These are phyloP conservation scores for Erythrobasidium hasegawianum DNA, from an alignment of 1,284 basidiomycete species.

Conservation along the genomic window DNA sequence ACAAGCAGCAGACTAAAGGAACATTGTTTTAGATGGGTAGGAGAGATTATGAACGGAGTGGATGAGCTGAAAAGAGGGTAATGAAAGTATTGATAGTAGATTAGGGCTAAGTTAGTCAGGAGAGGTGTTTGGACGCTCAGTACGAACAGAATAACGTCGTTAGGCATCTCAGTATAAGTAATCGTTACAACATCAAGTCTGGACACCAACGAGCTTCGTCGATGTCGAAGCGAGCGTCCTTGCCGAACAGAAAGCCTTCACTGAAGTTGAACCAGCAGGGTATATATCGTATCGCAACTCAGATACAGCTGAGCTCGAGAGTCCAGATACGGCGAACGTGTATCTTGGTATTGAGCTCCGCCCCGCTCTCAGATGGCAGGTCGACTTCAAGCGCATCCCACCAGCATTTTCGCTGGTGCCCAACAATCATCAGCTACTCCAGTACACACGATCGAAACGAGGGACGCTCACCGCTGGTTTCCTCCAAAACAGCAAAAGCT, in stretches of 20 bases:
- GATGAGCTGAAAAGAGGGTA: too few species aligned
- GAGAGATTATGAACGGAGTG: not conserved
- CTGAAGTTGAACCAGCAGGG: too few species aligned
- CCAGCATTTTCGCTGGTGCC: slow-evolving; percentile 88
- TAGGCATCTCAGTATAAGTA: not conserved
- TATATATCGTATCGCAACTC: too few species aligned
- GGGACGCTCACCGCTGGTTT: slow-evolving; percentile 82
- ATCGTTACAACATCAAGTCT: not conserved
- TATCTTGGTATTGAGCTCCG: slow-evolving; percentile 66
- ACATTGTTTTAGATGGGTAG: slow-evolving; percentile 42
- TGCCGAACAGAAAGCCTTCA: too few species aligned
- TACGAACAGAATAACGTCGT: not conserved
- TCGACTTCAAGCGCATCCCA: slow-evolving; percentile 97
- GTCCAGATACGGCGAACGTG: slow-evolving; percentile 99
- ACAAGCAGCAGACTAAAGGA: slow-evolving; percentile 47
- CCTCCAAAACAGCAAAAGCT: slow-evolving; percentile 94
- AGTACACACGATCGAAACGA: slow-evolving; percentile 25
- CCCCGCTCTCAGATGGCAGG: slow-evolving; percentile 57
- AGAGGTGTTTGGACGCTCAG: too few species aligned
- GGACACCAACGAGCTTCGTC: not conserved
- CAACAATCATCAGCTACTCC: slow-evolving; percentile 10
- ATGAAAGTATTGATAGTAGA: too few species aligned
- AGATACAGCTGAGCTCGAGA: slow-evolving; percentile 62
- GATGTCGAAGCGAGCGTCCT: too few species aligned
- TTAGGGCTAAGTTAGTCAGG: too few species aligned